Base-by-base conservation (phyloP, 2,329 filamentous ascomycete species). In the Emmonsiellopsis sp. region DNA sequence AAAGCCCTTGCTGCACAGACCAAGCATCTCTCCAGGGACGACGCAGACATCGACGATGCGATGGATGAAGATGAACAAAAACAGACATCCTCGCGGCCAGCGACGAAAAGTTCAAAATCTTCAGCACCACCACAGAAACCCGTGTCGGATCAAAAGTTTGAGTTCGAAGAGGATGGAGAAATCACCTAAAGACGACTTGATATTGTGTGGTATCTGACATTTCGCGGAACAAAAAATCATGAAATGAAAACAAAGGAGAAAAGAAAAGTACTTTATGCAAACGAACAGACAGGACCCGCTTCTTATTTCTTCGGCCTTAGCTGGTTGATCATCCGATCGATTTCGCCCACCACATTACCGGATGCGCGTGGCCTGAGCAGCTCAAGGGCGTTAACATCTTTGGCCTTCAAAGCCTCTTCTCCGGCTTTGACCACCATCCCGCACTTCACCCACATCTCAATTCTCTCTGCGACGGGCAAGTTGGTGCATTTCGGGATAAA, bases 361-460 rank as follows among this genome's bases (percentile, higher is more conserved):
- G 83, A 86, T 13, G 88, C 90, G 59, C 86, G 89, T 54, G 81
- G 80, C 59, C 88, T 77, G 58, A 97, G 72, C 50, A 83, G 77
- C 61, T 86, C 81, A 71, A 94, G 83, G n/a, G 84, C 74, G 61
- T 84, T 85, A 48, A 82, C 75, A 66, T 98, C 88, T 70, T 87
- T 94, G 55, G 81, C 78, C 72, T 84, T 88, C 55, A 90, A 79
- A 2, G 93, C 92, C 73, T 97, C 93, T 71, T 97, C 91, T 3
- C 87, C 93, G 2, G 93, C 93, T 71, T 88, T 90, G 32, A 86
- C 80, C 44, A 89, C 77, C 83, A 95, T 82, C 14, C 92, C 92
- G 68, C 93, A 97, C 72, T 95, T 95, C 62, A 95, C 84, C 80
- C 91, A 98, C 92, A 98, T 96, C 60, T 86, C 81, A 53, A 95